A percentile compares a stretch with the other conserved stretches of the same genome.
phyloP scores from a whole-genome alignment of 2,329 filamentous ascomycete genomes.

The Sporothrix variecibatus region DNA sequence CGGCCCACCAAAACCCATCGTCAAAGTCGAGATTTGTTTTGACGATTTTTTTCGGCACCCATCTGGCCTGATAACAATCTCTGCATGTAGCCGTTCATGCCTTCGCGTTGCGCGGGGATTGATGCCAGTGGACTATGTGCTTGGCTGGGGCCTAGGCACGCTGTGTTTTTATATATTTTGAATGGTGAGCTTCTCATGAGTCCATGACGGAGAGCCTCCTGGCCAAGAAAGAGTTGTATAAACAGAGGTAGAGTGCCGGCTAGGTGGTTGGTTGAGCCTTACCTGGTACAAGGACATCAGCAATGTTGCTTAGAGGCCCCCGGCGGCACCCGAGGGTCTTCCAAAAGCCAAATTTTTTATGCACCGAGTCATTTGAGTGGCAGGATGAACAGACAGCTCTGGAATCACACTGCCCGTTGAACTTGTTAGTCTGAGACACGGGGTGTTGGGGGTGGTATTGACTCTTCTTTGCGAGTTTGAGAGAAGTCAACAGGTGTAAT shows the following conservation, averaged over 20 bases:
- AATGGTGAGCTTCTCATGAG: neutral
- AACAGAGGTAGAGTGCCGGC: neutral
- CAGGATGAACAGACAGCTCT: conserved; percentile 54
- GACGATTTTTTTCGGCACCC: conserved; percentile 46
- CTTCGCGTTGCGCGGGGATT: conserved; percentile 50
- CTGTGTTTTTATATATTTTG: conserved; percentile 5
- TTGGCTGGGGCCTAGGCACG: conserved; percentile 16
- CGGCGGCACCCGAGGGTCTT: conserved; percentile 54
- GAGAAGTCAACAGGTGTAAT: no score
- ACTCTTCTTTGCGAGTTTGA: neutral
- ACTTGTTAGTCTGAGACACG: neutral
- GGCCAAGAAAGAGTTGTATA: neutral
- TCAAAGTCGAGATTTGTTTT: conserved; percentile 53
- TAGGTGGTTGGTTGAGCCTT: conserved; percentile 25
- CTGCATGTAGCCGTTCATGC: conserved; percentile 56
- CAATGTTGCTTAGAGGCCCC: conserved; percentile 49
- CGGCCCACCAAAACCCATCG: conserved; percentile 61
- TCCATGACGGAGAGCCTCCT: neutral
- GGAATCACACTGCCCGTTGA: conserved; percentile 51
- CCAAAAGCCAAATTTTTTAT: conserved; percentile 48
- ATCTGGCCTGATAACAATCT: conserved; percentile 47
- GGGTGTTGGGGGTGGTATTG: neutral
- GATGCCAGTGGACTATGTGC: conserved; percentile 54
- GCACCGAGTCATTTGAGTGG: conserved; percentile 37
- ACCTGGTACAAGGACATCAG: conserved; percentile 55